Conservation (phyloP, 2,329 filamentous ascomycete genomes). For the Stagonosporopsis cucurbitacearum region DNA sequence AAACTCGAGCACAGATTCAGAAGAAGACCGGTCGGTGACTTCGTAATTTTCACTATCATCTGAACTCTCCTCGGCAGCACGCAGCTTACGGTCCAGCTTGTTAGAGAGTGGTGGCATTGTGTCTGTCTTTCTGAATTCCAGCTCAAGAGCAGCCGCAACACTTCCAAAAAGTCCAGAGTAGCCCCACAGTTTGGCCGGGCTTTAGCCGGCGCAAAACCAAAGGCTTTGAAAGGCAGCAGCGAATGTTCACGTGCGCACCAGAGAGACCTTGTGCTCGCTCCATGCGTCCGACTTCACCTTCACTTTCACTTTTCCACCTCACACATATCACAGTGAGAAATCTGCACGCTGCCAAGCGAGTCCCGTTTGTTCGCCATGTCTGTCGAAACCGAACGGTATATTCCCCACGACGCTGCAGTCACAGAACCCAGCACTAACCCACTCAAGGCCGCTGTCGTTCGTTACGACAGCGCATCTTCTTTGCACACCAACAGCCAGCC, state of each 20-base stretch:
- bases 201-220: slow-evolving; percentile 18
- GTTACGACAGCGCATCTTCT: slow-evolving; percentile 24
- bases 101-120: slow-evolving; percentile 43
- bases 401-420: slow-evolving; percentile 32
- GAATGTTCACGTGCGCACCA: slow-evolving; percentile 12
- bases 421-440: slow-evolving; percentile 36
- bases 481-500: slow-evolving; percentile 13
- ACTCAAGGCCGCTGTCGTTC: slow-evolving; percentile 31
- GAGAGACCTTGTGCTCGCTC: slow-evolving; percentile 3
- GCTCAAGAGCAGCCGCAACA: not conserved
- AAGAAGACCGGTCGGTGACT: slow-evolving; percentile 49
- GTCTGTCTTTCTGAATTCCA: not conserved
- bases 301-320: slow-evolving; percentile 10
- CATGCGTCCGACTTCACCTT: slow-evolving; percentile 14
- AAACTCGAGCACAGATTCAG: slow-evolving; percentile 50
- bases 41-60: slow-evolving; percentile 50
- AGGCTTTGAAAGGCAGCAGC: slow-evolving; percentile 14
- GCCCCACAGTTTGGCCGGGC: slow-evolving; percentile 2
- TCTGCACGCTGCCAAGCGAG: slow-evolving; percentile 17
- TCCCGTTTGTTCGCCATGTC: slow-evolving; percentile 34
- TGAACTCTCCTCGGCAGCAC: slow-evolving; percentile 45
- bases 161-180: slow-evolving; percentile 16
- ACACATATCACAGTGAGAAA: slow-evolving; percentile 5
- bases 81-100: slow-evolving; percentile 46
- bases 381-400: slow-evolving; percentile 35